These are phyloP conservation scores for Aspergillus neoniger DNA, from an alignment of 2,329 filamentous ascomycete genomes.

Conservation along the genomic window DNA sequence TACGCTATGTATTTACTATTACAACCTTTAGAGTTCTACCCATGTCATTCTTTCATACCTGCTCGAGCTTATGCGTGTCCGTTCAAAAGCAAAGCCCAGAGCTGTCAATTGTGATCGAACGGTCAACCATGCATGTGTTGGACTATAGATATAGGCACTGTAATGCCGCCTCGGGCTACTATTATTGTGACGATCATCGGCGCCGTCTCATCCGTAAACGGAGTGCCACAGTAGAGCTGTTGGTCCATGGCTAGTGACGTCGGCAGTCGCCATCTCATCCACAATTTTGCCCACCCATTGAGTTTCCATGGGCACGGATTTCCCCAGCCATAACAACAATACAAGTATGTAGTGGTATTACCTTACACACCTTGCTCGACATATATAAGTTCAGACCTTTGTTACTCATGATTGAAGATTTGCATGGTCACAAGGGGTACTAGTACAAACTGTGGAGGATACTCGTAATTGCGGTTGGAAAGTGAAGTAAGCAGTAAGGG, in stretches of 20 bases:
- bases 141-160: background rate
- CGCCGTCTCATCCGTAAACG: slow-evolving; percentile 18
- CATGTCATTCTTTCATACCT: background rate
- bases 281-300: background rate
- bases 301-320: background rate
- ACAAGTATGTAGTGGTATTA: background rate
- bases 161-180: background rate
- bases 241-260: slow-evolving; percentile 32
- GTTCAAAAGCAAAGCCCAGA: background rate
- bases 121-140: background rate
- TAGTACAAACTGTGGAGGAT: no score
- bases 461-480: background rate
- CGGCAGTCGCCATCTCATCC: slow-evolving; percentile 22
- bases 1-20: background rate
- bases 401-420: no score
- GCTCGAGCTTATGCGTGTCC: background rate
- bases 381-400: background rate
- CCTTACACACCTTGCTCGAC: background rate
- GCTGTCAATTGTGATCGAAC: background rate
- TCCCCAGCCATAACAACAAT: slow-evolving; percentile 1
- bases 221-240: slow-evolving; percentile 8
- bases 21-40: background rate
- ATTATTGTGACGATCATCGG: slow-evolving; percentile 15
- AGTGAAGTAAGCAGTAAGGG: background rate
- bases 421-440: background rate